Evolutionary conservation across 164 flowering plant species (phyloP).

Genomic region (Taxillus chinensis): DNA sequence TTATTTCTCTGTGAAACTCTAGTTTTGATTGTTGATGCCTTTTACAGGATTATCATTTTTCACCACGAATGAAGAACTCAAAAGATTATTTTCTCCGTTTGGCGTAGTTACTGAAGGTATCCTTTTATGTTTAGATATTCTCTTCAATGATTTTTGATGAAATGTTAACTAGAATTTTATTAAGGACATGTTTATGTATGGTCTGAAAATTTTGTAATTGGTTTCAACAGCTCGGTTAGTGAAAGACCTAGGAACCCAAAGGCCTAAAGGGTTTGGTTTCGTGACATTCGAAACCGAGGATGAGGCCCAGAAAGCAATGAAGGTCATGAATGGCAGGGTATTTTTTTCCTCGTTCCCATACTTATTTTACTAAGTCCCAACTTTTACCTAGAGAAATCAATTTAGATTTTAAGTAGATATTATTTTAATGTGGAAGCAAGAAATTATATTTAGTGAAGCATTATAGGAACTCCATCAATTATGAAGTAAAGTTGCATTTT

Average conservation of each 20-base stretch:
- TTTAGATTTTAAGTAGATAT: neutral
- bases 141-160: too few species aligned
- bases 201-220: neutral
- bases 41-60: constrained; percentile 52
- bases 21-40: neutral
- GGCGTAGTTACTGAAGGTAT: constrained; percentile 59
- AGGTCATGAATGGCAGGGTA: constrained; percentile 71
- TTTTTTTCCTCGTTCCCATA: neutral
- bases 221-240: constrained; percentile 44
- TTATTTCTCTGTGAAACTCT: neutral
- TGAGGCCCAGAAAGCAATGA: constrained; percentile 60
- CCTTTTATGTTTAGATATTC: neutral
- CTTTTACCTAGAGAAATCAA: neutral
- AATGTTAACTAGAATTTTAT: neutral
- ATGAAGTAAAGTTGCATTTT: neutral
- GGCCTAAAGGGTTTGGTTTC: constrained; percentile 83
- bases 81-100: constrained; percentile 45
- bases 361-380: neutral
- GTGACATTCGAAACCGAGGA: constrained; percentile 44
- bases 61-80: constrained; percentile 36
- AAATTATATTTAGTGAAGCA: too few species aligned
- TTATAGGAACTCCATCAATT: neutral
- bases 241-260: constrained; percentile 35
- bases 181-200: neutral
- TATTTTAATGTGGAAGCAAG: neutral